These are phyloP conservation scores for Chenopodium suecicum DNA, from an alignment of 148 eudicot species.

Conservation along the genomic window DNA sequence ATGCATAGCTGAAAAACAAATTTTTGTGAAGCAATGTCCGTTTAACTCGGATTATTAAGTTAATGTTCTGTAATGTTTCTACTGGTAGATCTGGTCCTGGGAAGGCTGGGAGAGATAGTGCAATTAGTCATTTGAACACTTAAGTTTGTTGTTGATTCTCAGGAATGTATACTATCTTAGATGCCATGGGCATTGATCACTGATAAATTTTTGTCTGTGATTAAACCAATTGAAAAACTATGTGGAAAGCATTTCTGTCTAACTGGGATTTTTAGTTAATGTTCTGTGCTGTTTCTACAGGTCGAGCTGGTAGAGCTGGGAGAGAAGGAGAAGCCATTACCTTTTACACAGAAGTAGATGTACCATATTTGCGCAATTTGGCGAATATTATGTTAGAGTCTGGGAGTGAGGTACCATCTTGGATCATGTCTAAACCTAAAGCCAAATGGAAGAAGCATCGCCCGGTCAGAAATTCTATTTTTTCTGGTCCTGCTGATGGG, in stretches of 20 bases:
- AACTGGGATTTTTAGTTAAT: neutral
- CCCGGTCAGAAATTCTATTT: constrained; percentile 64
- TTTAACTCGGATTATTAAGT: neutral
- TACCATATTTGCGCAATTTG: constrained; percentile 66
- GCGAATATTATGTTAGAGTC: constrained; percentile 81
- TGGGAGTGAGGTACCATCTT: constrained; percentile 86
- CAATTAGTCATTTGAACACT: neutral
- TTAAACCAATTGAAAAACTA: neutral
- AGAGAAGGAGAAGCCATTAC: constrained; percentile 93
- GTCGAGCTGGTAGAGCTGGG: constrained; percentile 95
- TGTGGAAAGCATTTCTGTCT: no score
- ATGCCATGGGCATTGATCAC: neutral
- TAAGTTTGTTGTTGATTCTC: neutral
- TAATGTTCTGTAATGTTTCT: no score
- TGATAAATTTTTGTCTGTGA: neutral
- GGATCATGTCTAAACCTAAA: constrained; percentile 77
- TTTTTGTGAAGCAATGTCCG: neutral
- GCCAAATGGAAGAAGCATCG: constrained; percentile 81
- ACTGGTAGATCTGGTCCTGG: no score
- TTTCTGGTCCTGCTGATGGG: constrained; percentile 32
- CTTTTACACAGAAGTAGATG: constrained; percentile 79
- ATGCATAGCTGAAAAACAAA: neutral
- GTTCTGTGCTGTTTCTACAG: constrained; percentile 29
- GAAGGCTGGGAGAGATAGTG: no score
- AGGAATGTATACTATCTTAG: neutral